Evolutionary conservation across 2,329 filamentous ascomycete genomes (phyloP), one percentile per base, ranked within the genome.

Genomic region (Exophiala xenobiotica): DNA sequence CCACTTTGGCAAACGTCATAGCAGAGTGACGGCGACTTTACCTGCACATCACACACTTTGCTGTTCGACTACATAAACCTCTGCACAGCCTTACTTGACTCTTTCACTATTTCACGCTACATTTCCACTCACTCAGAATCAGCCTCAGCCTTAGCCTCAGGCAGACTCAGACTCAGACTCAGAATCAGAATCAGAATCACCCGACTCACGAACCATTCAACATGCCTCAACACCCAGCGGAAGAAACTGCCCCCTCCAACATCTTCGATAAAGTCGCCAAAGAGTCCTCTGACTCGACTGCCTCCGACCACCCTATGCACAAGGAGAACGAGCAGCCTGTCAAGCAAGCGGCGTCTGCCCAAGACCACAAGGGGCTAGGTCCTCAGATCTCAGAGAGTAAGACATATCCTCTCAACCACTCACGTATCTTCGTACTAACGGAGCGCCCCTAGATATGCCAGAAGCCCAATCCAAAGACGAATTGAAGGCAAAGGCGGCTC

Each of bases 401-500:
- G 66, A 53, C 53, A 42, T 54, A 55, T 7, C 60, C 58, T 43
- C 2, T 18, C 11, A 24, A 22, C 7, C 2, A n/a, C 38, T 9
- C 3, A 18, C 4, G 19, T 9, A 2, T 22, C 6, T 40, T 20
- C 22, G n/a, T 24, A 23, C 38, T 40, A 11, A 40, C 38, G 9
- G n/a, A 12, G 11, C 8, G 18, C 8, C n/a, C 20, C 4, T n/a
- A 73, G 71, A 69, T 12, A 67, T 73, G 64, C 70, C 71, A 26
- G 66, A 68, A n/a, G 69, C 69, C 53, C 67, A 65, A 19, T 67
- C 78, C 52, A 86, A 85, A 70, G 85, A 87, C 66, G 86, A 89
- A 63, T 79, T 85, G 47, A 73, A 78, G 63, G 82, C 78, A 9
- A 83, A 81, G 67, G 83, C 82, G 54, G 73, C 82, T 66, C 81